Conservation (phyloP, 1,284 basidiomycete genomes). For the Apiotrichum veenhuisii region DNA sequence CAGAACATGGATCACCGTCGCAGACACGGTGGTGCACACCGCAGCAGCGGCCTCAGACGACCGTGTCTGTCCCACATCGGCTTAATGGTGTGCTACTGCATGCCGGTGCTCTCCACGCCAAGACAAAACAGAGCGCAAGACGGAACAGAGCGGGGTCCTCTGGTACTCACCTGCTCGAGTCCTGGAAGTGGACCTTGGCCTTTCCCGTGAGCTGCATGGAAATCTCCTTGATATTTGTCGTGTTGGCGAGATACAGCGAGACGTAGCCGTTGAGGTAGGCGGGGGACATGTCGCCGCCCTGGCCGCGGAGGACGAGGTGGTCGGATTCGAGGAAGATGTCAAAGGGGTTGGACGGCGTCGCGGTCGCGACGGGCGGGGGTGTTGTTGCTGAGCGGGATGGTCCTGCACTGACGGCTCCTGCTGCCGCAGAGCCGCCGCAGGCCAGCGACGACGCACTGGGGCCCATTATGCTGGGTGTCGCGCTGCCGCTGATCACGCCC, state of each 20-base stretch:
- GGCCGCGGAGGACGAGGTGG: constrained; percentile 67
- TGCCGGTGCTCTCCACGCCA: neutral
- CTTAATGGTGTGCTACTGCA: too few relatives aligned
- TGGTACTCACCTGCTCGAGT: constrained; percentile 64
- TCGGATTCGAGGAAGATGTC: constrained; percentile 72
- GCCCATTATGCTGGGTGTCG: constrained; percentile 4
- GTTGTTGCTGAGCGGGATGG: neutral
- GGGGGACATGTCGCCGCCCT: constrained; percentile 76
- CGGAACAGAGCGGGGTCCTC: too few relatives aligned
- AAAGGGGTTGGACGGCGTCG: constrained; percentile 48
- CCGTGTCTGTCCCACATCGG: too few relatives aligned
- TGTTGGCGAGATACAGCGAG: constrained; percentile 69
- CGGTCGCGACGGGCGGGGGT: neutral
- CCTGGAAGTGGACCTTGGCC: constrained; percentile 63
- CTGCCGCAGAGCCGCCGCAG: neutral
- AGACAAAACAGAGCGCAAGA: too few relatives aligned
- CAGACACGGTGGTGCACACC: too few relatives aligned
- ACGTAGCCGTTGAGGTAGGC: constrained; percentile 64
- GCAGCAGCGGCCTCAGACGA: too few relatives aligned
- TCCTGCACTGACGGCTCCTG: neutral
- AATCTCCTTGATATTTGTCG: constrained; percentile 80
- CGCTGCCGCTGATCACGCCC: neutral
- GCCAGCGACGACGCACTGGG: constrained; percentile 2
- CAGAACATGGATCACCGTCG: too few relatives aligned
- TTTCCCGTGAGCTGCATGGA: constrained; percentile 79